Evolutionary conservation across 805 yeast genomes (phyloP).

Genomic region (Priceomyces medius): DNA sequence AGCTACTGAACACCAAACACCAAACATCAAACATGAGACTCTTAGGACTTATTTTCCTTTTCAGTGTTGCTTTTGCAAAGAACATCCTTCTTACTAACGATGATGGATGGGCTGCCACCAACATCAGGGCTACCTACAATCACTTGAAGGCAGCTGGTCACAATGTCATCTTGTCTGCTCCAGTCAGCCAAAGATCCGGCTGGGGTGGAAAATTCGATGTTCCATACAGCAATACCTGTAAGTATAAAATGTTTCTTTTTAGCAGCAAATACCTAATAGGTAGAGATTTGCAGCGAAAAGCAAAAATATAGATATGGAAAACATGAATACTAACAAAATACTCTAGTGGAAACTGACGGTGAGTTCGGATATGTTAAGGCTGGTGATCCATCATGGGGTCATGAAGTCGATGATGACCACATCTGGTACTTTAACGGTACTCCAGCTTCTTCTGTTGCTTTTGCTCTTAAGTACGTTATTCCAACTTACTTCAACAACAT

Average conservation of each 20-base stretch:
- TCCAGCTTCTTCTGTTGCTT: slow-evolving; percentile 52
- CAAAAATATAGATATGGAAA: too few species aligned
- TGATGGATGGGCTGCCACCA: slow-evolving; percentile 57
- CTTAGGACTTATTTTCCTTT: slow-evolving; percentile 1
- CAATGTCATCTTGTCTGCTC: slow-evolving; percentile 50
- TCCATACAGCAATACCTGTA: slow-evolving; percentile 34
- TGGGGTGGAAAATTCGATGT: slow-evolving; percentile 53
- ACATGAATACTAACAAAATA: slow-evolving; percentile 1
- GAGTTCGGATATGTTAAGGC: slow-evolving; percentile 46
- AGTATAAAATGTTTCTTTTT: too few species aligned
- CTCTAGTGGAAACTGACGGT: slow-evolving; percentile 32
- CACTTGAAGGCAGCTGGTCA: slow-evolving; percentile 49
- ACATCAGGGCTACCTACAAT: slow-evolving; percentile 55
- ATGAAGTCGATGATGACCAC: slow-evolving; percentile 34
- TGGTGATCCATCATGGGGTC: slow-evolving; percentile 58
- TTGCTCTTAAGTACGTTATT: slow-evolving; percentile 46
- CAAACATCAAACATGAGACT: slow-evolving; percentile 2
- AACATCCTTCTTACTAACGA: slow-evolving; percentile 42
- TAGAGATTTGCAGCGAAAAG: too few species aligned
- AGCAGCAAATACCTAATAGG: too few species aligned
- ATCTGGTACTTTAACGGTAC: slow-evolving; percentile 59
- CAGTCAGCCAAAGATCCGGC: slow-evolving; percentile 51
- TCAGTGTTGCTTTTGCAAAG: slow-evolving; percentile 14
- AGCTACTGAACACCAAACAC: too few species aligned
- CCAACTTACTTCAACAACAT: slow-evolving; percentile 45